Conservation (phyloP, 257 asterid genomes). For the Primulina eburnea region DNA sequence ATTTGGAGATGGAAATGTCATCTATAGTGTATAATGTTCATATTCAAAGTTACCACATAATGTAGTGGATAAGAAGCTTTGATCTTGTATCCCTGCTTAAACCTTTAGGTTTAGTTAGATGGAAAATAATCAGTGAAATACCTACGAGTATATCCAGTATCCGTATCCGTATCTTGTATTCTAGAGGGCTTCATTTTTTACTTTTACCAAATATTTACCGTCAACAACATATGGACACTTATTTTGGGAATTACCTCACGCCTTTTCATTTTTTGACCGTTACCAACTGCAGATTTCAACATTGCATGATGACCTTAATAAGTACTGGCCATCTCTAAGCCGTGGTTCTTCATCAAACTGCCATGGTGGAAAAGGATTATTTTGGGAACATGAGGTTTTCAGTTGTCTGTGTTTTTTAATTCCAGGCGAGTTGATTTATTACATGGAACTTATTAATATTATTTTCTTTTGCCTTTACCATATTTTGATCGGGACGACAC, state of each 20-base stretch:
- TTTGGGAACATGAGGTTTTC: slow-evolving; percentile 96
- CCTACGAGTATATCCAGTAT: no score
- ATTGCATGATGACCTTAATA: slow-evolving; percentile 46
- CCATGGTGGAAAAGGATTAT: slow-evolving; percentile 73
- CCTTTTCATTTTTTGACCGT: not conserved
- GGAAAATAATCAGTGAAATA: slow-evolving; percentile 14
- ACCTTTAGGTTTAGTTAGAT: slow-evolving; percentile 1
- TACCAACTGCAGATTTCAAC: slow-evolving; percentile 53
- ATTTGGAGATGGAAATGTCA: not conserved
- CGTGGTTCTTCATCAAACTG: slow-evolving; percentile 62
- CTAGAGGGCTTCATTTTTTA: not conserved
- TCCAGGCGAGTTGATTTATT: slow-evolving; percentile 26
- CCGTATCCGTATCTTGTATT: not conserved
- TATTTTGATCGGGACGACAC: slow-evolving; percentile 43
- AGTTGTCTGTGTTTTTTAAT: slow-evolving; percentile 8
- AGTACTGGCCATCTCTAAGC: slow-evolving; percentile 81
- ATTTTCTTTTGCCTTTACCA: slow-evolving; percentile 36
- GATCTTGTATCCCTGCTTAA: slow-evolving; percentile 9
- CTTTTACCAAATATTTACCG: slow-evolving; percentile 6
- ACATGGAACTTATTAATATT: slow-evolving; percentile 43
- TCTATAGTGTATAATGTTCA: not conserved
- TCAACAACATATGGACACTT: slow-evolving; percentile 9
- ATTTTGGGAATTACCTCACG: slow-evolving; percentile 3
- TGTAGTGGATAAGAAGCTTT: not conserved
- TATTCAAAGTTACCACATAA: slow-evolving; percentile 3